Base-by-base conservation (phyloP, 164 flowering plant species). In the Chimonanthus salicifolius region DNA sequence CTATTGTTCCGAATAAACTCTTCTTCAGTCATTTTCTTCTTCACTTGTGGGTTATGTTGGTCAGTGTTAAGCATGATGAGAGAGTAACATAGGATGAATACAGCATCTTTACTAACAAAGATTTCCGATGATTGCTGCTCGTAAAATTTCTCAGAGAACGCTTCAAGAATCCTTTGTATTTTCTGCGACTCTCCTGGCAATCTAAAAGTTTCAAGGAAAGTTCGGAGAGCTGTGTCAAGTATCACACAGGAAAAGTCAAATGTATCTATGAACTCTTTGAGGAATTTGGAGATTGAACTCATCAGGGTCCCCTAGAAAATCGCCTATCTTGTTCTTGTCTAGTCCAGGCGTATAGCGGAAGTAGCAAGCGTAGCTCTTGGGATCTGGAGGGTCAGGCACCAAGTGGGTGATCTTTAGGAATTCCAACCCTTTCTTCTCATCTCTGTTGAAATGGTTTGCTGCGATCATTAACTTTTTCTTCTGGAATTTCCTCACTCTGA, bases 1-100 rank as follows among this genome's bases (percentile, higher is more conserved):
- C 99, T 82, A 45, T 94, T 93, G 87, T 96, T 96, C 72, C 88
- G 78, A n/a, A 96, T 92, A 79, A 94, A 96, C 74, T 96, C 98
- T 8, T 96, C 99, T 72, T 96, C 99, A n/a, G 98, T 92, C 98
- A 94, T 96, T 84, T 96, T 96, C 76, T 89, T 96, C 88, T 92
- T 96, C 58, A 96, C 99, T 70, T 95, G 99, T 0, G 97, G 94
- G 70, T 92, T 94, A 69, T 96, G 99, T 62, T 86, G 98, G 82
- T 96, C 98, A 4, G 98, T 94, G 81, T 96, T 96, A 73, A 96
- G 90, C 97, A 94, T 96, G 75, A 96, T 96, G 33, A 96, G 79
- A 15, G 98, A 93, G 74, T 96, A 96, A 68, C 97, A 90, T 3
- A 96, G 82, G 8, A 96, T 79, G 63, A 84, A 82, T 4, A 92